Evolutionary conservation across 2,329 filamentous ascomycete genomes (phyloP).

Genomic region (Penicillium sp.): DNA sequence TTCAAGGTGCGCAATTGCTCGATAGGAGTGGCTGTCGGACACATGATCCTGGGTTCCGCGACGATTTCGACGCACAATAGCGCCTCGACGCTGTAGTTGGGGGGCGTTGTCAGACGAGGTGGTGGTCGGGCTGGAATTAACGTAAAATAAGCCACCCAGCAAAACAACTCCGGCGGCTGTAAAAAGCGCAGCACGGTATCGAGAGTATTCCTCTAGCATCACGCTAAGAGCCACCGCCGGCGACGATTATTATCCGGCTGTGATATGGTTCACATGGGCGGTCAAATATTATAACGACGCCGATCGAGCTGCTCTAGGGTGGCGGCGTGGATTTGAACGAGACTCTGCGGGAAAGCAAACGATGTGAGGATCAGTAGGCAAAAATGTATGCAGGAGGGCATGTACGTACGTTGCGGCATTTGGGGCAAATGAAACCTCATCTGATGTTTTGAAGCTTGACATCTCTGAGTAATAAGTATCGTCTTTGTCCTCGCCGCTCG

Average conservation of each 20-base stretch:
- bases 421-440: not conserved
- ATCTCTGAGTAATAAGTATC: not conserved
- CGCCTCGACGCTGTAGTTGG: slow-evolving; percentile 36
- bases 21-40: slow-evolving; percentile 31
- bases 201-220: slow-evolving; percentile 20
- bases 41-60: slow-evolving; percentile 25
- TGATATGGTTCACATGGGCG: not conserved
- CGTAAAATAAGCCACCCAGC: slow-evolving; percentile 39
- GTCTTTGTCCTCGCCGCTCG: not conserved
- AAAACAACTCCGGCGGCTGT: slow-evolving; percentile 40
- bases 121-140: slow-evolving; percentile 29
- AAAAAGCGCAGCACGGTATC: slow-evolving; percentile 39
- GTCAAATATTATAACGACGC: not conserved
- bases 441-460: not conserved
- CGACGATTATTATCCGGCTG: not conserved
- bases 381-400: not conserved
- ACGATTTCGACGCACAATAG: slow-evolving; percentile 35
- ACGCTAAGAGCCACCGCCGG: not conserved
- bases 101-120: slow-evolving; percentile 19
- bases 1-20: slow-evolving; percentile 37
- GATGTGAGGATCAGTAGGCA: not conserved
- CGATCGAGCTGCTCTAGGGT: not conserved
- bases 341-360: not conserved
- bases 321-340: not conserved
- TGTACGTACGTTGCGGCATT: not conserved